Conservation (phyloP, 2,329 filamentous ascomycete species). For the Dactylellina leptospora region DNA sequence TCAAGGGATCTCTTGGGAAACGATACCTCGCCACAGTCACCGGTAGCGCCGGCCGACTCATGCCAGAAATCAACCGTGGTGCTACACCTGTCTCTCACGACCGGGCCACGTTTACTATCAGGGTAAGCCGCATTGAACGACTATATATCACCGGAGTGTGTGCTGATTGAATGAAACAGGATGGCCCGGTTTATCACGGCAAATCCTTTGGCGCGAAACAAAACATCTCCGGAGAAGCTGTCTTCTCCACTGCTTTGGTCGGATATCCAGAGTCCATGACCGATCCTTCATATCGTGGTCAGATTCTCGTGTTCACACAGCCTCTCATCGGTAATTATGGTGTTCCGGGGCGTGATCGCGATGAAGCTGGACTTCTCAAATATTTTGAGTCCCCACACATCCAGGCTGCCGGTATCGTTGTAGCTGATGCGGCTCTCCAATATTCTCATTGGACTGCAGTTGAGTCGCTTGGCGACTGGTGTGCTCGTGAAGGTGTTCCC, state of each 20-base stretch:
- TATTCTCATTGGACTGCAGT: conserved; percentile 99
- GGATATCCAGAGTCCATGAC: conserved; percentile 97
- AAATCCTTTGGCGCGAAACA: conserved; percentile 95
- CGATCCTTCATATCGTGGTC: conserved; percentile 86
- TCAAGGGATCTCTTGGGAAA: conserved; percentile 57
- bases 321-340: conserved; percentile 98
- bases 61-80: conserved; percentile 67
- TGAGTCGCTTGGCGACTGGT: conserved; percentile 92
- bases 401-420: conserved; percentile 93
- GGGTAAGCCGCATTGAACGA: conserved; percentile 66
- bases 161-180: conserved; percentile 65
- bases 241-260: conserved; percentile 97
- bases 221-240: conserved; percentile 97
- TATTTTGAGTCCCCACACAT: conserved; percentile 99
- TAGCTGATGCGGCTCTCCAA: conserved; percentile 89
- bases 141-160: not conserved
- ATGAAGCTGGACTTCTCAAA: conserved; percentile 88
- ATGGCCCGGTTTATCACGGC: conserved; percentile 94
- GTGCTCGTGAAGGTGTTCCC: conserved; percentile 91
- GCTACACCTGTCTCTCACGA: conserved; percentile 76
- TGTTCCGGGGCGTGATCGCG: conserved; percentile 84
- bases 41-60: conserved; percentile 74
- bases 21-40: conserved; percentile 73
- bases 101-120: conserved; percentile 92
- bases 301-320: conserved; percentile 98